Evolutionary conservation across 2,329 filamentous ascomycete genomes (phyloP).

Genomic region (Coniella vitis): DNA sequence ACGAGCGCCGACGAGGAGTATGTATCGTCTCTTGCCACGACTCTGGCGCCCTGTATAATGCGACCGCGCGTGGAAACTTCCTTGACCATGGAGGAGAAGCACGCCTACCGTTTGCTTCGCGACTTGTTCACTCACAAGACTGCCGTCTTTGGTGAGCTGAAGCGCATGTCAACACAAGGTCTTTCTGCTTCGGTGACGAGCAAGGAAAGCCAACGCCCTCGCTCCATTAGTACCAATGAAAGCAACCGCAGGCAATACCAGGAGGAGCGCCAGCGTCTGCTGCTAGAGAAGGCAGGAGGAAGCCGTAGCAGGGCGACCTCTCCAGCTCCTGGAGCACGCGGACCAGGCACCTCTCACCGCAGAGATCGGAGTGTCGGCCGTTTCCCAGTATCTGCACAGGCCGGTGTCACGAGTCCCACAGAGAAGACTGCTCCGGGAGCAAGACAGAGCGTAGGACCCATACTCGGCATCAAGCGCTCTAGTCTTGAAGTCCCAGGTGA

Average conservation of each 20-base stretch:
- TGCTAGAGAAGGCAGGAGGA: constrained; percentile 60
- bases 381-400: constrained; percentile 69
- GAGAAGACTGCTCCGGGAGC: constrained; percentile 41
- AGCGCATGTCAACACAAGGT: constrained; percentile 71
- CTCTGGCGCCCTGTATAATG: constrained; percentile 77
- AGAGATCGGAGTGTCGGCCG: constrained; percentile 75
- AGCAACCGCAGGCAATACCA: constrained; percentile 89
- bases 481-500: constrained; percentile 78
- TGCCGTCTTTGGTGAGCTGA: constrained; percentile 89
- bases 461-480: constrained; percentile 48
- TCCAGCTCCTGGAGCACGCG: constrained; percentile 54
- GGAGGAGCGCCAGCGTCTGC: constrained; percentile 83
- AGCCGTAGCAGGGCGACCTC: constrained; percentile 67
- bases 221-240: constrained; percentile 91
- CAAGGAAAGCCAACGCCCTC: constrained; percentile 51
- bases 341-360: constrained; percentile 47
- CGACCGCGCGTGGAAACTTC: constrained; percentile 82
- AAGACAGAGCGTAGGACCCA: constrained; percentile 39
- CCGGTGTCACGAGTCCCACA: constrained; percentile 46
- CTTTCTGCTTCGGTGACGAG: constrained; percentile 42
- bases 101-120: constrained; percentile 81
- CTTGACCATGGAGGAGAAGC: constrained; percentile 91
- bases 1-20: constrained; percentile 93
- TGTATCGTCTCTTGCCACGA: constrained; percentile 63
- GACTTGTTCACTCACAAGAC: constrained; percentile 94